Evolutionary conservation across 129 eudicot species (phyloP).

Genomic region (Arctium minus): DNA sequence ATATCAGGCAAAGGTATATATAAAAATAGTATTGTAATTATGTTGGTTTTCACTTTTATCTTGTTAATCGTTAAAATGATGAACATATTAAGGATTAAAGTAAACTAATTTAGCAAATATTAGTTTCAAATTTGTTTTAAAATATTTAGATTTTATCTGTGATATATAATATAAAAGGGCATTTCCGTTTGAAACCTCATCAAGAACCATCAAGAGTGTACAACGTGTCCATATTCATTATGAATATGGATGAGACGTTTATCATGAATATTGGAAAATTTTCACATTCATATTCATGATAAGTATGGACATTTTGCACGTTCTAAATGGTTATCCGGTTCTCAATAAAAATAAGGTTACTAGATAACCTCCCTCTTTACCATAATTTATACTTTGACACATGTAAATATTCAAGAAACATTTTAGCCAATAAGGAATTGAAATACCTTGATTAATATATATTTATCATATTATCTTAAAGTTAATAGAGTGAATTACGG

Average conservation of each 20-base stretch:
- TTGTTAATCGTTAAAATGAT: background rate
- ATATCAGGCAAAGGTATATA: background rate
- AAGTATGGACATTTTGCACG: background rate
- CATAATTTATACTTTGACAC: too few relatives aligned
- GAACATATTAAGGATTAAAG: background rate
- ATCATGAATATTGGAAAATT: background rate
- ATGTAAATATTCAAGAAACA: too few relatives aligned
- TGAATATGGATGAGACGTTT: too few relatives aligned
- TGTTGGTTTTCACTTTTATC: background rate
- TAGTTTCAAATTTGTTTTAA: background rate
- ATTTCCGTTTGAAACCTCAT: background rate
- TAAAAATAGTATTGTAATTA: background rate
- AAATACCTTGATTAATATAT: background rate
- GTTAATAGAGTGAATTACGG: too few relatives aligned
- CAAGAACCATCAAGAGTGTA: too few relatives aligned
- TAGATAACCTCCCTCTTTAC: too few relatives aligned
- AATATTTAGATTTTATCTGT: too few relatives aligned
- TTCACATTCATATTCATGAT: too few relatives aligned
- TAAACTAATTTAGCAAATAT: background rate
- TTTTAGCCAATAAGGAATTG: background rate
- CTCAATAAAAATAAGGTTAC: too few relatives aligned
- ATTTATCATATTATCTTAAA: too few relatives aligned
- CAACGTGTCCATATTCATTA: too few relatives aligned
- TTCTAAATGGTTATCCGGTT: too few relatives aligned
- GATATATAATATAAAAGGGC: background rate